phyloP scores from a whole-genome alignment of 2,329 filamentous ascomycete genomes.

The Xylariaceae sp. region DNA sequence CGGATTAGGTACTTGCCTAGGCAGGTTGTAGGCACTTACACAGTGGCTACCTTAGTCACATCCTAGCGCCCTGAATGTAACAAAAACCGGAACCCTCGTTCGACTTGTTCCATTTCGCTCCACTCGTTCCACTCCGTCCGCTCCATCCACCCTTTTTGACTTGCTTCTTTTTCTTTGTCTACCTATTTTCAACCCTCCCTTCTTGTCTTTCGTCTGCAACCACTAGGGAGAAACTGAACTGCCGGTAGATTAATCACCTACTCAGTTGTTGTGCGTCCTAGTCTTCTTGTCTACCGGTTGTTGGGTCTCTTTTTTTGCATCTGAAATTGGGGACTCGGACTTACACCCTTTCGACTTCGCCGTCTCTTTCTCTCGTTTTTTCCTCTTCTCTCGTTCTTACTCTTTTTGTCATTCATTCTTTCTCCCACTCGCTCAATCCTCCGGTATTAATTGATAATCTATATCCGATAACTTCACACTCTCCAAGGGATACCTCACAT shows the following conservation, averaged over 20 bases:
- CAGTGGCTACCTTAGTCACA: too few species aligned
- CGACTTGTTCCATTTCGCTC: too few species aligned
- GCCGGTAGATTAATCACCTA: background rate
- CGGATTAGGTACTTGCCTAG: too few species aligned
- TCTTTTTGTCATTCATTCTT: background rate
- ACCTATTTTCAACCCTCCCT: background rate
- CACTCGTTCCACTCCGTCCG: background rate
- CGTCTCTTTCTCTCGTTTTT: conserved; percentile 3
- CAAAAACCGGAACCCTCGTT: background rate
- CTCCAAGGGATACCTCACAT: background rate
- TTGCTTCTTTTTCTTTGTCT: background rate
- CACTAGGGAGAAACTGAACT: background rate
- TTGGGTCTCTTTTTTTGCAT: background rate
- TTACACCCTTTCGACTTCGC: background rate
- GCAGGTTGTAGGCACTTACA: too few species aligned
- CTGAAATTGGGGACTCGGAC: background rate
- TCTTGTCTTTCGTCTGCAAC: background rate
- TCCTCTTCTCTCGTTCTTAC: background rate
- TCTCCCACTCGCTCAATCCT: background rate
- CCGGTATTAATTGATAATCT: conserved; percentile 6
- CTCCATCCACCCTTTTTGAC: conserved; percentile 1
- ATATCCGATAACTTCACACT: background rate
- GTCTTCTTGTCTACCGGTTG: background rate
- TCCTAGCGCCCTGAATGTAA: background rate
- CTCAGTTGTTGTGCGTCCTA: background rate